phyloP scores from a whole-genome alignment of 345 rosid genomes.

The Brassica cretica region DNA sequence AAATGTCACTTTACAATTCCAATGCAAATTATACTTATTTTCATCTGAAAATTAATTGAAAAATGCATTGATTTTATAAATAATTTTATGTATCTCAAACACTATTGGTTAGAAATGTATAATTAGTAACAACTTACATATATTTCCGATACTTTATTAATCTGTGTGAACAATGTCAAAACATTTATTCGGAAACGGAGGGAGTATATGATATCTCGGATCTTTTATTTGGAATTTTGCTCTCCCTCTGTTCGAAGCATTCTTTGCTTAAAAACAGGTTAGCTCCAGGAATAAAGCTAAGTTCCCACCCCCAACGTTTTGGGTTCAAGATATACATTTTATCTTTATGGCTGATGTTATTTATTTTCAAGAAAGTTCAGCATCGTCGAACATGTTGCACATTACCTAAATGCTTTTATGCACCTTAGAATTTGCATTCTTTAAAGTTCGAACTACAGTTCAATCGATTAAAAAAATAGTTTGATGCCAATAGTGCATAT shows the following conservation, averaged over 20 bases:
- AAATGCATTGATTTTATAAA: too few species aligned
- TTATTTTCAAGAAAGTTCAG: slow-evolving; percentile 37
- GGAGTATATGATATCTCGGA: background rate
- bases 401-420: slow-evolving; percentile 22
- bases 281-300: slow-evolving; percentile 67
- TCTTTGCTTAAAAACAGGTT: slow-evolving; percentile 75
- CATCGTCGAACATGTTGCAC: slow-evolving; percentile 40
- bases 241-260: slow-evolving; percentile 68
- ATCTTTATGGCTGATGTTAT: slow-evolving; percentile 21
- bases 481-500: background rate
- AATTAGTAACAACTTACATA: too few species aligned
- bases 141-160: too few species aligned
- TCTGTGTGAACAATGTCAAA: too few species aligned
- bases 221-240: slow-evolving; percentile 19
- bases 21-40: too few species aligned
- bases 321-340: slow-evolving; percentile 31
- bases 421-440: slow-evolving; percentile 21
- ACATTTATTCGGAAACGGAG: too few species aligned
- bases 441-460: slow-evolving; percentile 6
- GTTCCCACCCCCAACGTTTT: slow-evolving; percentile 40
- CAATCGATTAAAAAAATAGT: background rate
- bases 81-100: too few species aligned
- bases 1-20: too few species aligned
- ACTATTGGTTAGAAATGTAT: too few species aligned
- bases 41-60: too few species aligned